These are phyloP conservation scores for Tylopilus sp. DNA, from an alignment of 768 basidiomycete species.

Conservation along the genomic window DNA sequence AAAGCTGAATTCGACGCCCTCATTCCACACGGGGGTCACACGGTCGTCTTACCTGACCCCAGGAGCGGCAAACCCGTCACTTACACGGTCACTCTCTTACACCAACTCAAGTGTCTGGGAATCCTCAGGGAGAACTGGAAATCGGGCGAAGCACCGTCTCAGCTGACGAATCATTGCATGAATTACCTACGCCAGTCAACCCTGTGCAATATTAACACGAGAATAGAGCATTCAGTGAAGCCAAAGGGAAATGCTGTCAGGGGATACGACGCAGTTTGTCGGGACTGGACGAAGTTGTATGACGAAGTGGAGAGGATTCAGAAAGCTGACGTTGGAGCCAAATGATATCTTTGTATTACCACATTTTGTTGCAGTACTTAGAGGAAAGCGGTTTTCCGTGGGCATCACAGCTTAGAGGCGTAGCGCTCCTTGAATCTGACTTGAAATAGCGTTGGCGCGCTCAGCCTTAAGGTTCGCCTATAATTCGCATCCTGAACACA, in stretches of 20 bases:
- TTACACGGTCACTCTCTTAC: constrained; percentile 10
- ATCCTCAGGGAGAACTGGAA: constrained; percentile 6
- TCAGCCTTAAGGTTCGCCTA: too few species aligned
- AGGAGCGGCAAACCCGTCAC: constrained; percentile 10
- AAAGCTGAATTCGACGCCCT: constrained; percentile 15
- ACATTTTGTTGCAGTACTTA: too few species aligned
- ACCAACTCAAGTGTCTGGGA: constrained; percentile 13
- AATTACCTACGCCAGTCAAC: constrained; percentile 12
- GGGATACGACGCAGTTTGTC: constrained; percentile 11
- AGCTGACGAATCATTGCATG: constrained; percentile 9
- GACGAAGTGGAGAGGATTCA: constrained; percentile 12
- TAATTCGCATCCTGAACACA: too few species aligned
- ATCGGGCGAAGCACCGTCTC: constrained; percentile 2
- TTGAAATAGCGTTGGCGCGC: too few species aligned
- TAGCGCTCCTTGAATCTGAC: too few species aligned
- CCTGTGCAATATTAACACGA: constrained; percentile 11
- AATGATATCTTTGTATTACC: too few species aligned
- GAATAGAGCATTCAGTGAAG: constrained; percentile 11
- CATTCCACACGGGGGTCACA: constrained; percentile 8
- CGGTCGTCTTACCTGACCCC: constrained; percentile 7
- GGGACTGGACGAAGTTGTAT: constrained; percentile 13
- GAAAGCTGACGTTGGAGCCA: background rate
- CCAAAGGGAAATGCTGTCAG: constrained; percentile 7
- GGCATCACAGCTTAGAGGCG: too few species aligned
- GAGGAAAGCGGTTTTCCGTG: too few species aligned